Evolutionary conservation across 2,329 filamentous ascomycete genomes (phyloP).

Genomic region (Beauveria sp.): DNA sequence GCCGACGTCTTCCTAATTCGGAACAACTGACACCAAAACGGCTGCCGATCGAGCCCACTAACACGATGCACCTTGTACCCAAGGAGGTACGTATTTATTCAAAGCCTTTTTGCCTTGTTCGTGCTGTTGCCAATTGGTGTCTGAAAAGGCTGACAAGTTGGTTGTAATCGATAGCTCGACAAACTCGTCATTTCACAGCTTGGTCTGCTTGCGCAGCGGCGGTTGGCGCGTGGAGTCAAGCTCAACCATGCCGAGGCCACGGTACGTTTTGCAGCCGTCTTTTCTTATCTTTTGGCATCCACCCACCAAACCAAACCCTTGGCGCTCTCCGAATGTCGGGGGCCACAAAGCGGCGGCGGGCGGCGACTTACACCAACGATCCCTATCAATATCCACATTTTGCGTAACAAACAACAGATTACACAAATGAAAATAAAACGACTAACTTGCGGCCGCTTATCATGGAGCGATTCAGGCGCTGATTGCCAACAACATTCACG

Average conservation of each 20-base stretch:
- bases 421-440: background rate
- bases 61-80: slow-evolving; percentile 39
- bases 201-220: slow-evolving; percentile 76
- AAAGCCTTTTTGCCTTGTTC: background rate
- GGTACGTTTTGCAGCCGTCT: slow-evolving; percentile 36
- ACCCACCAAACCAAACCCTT: background rate
- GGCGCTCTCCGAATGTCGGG: slow-evolving; percentile 2
- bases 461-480: slow-evolving; percentile 47
- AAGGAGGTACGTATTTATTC: slow-evolving; percentile 33
- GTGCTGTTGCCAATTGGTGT: too few species aligned
- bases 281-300: background rate
- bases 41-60: slow-evolving; percentile 1
- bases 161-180: slow-evolving; percentile 58
- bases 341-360: background rate
- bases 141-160: background rate
- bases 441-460: slow-evolving; percentile 8
- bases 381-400: background rate
- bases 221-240: slow-evolving; percentile 78
- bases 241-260: slow-evolving; percentile 86
- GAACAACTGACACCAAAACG: slow-evolving; percentile 1
- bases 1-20: slow-evolving; percentile 8
- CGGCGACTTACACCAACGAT: background rate
- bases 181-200: slow-evolving; percentile 91
- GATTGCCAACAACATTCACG: slow-evolving; percentile 84
- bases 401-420: background rate